A percentile compares a stretch with the other conserved stretches of the same genome.
Evolutionary conservation across 2,329 filamentous ascomycete genomes (phyloP).

Genomic region (Lecanicillium sp.): DNA sequence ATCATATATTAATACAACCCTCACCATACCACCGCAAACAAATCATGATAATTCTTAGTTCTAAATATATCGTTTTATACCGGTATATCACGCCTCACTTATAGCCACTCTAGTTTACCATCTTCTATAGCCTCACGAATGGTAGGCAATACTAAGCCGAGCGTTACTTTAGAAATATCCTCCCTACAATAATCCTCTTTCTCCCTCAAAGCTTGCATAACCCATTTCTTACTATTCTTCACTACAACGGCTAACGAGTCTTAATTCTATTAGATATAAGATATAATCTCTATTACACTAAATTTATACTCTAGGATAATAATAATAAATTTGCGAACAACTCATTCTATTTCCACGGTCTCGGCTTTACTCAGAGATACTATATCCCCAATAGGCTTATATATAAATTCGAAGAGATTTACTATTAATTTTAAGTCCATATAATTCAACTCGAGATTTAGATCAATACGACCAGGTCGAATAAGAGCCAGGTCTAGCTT

Average conservation of each 20-base stretch:
- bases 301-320: background rate
- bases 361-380: background rate
- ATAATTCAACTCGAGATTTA: conserved; percentile 35
- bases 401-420: background rate
- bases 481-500: conserved; percentile 56
- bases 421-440: background rate
- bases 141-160: background rate
- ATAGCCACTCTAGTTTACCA: background rate
- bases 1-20: too few relatives aligned
- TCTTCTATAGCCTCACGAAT: background rate
- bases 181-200: background rate
- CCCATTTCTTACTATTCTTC: background rate
- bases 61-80: background rate
- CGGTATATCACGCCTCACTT: background rate
- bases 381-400: background rate
- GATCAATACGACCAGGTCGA: conserved; percentile 56
- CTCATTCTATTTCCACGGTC: background rate
- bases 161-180: background rate
- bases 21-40: background rate
- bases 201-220: background rate
- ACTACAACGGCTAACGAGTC: background rate
- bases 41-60: background rate
- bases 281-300: background rate
- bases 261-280: background rate
- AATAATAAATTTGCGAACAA: background rate